Evolutionary conservation across 768 basidiomycete genomes (phyloP), one percentile per base, ranked within the genome.

Genomic region (Exsudoporus frostii): DNA sequence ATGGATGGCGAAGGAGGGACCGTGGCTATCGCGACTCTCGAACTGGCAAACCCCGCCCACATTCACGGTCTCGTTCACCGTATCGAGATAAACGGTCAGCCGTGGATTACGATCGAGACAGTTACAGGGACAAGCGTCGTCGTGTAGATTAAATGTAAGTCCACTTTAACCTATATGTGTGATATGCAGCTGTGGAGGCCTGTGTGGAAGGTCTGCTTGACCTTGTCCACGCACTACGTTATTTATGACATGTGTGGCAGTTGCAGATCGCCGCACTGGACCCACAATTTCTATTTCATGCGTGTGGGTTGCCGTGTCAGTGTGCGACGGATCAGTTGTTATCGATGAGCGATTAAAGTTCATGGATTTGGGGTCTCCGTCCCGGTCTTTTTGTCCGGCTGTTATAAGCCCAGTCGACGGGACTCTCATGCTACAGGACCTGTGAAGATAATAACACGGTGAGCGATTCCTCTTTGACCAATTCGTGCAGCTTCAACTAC

Each of bases 41-140:
- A 50, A 58, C n/a, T 25, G 37, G 62, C n/a, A 65, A 56, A 33
- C 50, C 59, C 48, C 61, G 55, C 43, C 63, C 63, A 39, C 61
- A 51, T 41, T 69, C 73, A 36, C 65, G 73, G 44, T 73, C 73
- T 45, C 65, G 65, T 27, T 71, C 73, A 37, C 67, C 70, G 39
- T 57, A 52, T 55, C 64, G 70, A 45, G 65, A 67, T 33, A 59
- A 44, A 32, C 63, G 58, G 27, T 34, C 55, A 48, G 45, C 42
- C 41, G 48, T 38, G 50, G 74, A 73, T 62, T 66, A 67, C 32
- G 66, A 66, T 47, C 62, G 63, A 51, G 72, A 71, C 54, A 67
- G 66, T 37, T 65, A 73, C 54, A 68, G 72, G 41, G 81, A 78
- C 37, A 85, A 85, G 60, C 79, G 82, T 56, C 73, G 83, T 61